A percentile compares a stretch with the other conserved stretches of the same genome.
Evolutionary conservation across 2,329 filamentous ascomycete species (phyloP).

Genomic region (Bimuria novae-zelandiae): DNA sequence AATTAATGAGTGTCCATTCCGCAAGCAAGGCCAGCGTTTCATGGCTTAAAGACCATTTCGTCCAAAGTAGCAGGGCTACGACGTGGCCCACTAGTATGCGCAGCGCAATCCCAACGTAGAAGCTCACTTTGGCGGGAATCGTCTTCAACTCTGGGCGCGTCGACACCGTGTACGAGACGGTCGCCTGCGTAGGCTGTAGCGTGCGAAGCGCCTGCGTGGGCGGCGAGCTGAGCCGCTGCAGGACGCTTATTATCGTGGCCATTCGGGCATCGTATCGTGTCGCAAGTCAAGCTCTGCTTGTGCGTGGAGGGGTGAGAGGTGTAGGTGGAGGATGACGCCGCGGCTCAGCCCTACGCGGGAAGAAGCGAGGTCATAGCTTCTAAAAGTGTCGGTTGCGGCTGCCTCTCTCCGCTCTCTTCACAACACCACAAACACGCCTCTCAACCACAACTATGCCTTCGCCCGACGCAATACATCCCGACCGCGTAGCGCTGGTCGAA

Average conservation of each 20-base stretch:
- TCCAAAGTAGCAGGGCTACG: conserved; percentile 45
- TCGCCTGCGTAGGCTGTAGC: conserved; percentile 69
- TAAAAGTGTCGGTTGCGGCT: not conserved
- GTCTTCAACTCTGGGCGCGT: conserved; percentile 65
- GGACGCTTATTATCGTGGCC: conserved; percentile 24
- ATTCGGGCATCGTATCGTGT: conserved; percentile 11
- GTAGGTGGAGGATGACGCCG: conserved; percentile 12
- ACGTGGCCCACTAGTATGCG: conserved; percentile 51
- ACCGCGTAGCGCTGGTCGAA: conserved; percentile 11
- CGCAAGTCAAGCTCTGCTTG: not conserved
- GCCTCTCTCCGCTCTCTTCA: not conserved
- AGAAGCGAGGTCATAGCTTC: conserved; percentile 23
- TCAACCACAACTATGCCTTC: conserved; percentile 17
- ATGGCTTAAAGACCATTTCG: conserved; percentile 26
- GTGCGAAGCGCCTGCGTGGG: conserved; percentile 30
- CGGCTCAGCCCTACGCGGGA: conserved; percentile 22
- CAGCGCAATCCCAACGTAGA: conserved; percentile 50
- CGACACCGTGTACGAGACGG: conserved; percentile 90
- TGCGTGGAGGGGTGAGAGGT: not conserved
- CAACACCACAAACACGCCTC: not conserved
- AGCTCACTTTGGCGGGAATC: conserved; percentile 51
- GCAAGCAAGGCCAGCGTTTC: conserved; percentile 8
- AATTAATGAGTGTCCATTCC: conserved; percentile 11
- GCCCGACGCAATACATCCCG: conserved; percentile 15
- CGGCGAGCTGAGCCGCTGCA: conserved; percentile 34